A percentile compares a stretch with the other conserved stretches of the same genome.
Evolutionary conservation across 2,329 filamentous ascomycete genomes (phyloP).

Genomic region (Mariannaea sp.): DNA sequence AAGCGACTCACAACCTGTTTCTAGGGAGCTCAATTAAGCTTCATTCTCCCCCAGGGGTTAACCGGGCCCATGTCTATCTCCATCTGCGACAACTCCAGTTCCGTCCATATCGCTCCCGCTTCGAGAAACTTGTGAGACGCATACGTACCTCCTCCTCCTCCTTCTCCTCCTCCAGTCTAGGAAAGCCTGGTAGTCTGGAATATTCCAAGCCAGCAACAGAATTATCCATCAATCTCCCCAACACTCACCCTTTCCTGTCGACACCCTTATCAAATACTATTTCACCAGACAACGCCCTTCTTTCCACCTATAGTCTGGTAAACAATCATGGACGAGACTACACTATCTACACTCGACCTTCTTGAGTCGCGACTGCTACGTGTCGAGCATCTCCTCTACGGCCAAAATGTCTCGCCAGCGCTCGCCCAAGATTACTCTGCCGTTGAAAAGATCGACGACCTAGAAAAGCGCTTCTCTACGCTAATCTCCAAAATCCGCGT

Average conservation of each 20-base stretch:
- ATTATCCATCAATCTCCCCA: conserved; percentile 34
- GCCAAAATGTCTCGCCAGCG: conserved; percentile 44
- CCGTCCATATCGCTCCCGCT: conserved; percentile 20
- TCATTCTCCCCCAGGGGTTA: conserved; percentile 6
- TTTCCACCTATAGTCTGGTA: conserved; percentile 11
- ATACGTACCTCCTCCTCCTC: too few species aligned
- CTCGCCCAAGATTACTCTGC: conserved; percentile 48
- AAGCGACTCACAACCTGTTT: too few species aligned
- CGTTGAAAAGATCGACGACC: conserved; percentile 51
- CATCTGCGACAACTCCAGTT: conserved; percentile 10
- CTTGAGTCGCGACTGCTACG: conserved; percentile 64
- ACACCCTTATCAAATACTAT: conserved; percentile 20
- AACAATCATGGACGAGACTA: conserved; percentile 55
- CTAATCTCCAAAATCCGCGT: conserved; percentile 58
- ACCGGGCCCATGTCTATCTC: conserved; percentile 5
- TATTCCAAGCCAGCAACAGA: conserved; percentile 17
- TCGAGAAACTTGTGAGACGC: not conserved
- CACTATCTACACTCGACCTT: conserved; percentile 59
- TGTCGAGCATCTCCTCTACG: conserved; percentile 63
- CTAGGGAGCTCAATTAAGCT: not conserved
- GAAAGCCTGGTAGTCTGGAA: too few species aligned
- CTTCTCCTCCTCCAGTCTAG: too few species aligned
- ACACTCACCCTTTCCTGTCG: conserved; percentile 34
- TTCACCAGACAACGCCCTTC: conserved; percentile 24
- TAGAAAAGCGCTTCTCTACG: conserved; percentile 58